Percentiles rank a stretch among this genome's conserved stretches.
phyloP scores from a whole-genome alignment of 768 basidiomycete species.

The Psilocybe subaeruginosa region DNA sequence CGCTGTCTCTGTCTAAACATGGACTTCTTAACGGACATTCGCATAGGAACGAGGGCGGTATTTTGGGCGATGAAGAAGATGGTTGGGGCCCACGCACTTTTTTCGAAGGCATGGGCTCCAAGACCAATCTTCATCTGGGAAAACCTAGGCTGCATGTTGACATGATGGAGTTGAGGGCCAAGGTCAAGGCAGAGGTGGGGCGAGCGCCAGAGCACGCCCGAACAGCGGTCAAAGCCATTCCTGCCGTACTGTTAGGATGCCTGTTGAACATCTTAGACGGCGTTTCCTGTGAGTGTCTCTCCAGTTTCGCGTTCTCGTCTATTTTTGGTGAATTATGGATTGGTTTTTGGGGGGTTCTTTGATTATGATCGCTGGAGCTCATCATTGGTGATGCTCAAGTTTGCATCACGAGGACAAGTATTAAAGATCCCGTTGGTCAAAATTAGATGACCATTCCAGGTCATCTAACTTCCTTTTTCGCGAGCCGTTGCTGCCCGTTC shows the following conservation, averaged over 20 bases:
- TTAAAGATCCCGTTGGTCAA: background rate
- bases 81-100: slow-evolving; percentile 15
- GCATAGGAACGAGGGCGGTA: background rate
- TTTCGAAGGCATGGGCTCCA: background rate
- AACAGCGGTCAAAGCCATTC: slow-evolving; percentile 54
- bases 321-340: background rate
- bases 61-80: slow-evolving; percentile 13
- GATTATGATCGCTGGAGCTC: background rate
- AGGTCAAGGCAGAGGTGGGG: slow-evolving; percentile 6
- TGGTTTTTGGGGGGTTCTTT: background rate
- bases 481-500: background rate
- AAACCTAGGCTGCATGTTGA: slow-evolving; percentile 9
- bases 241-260: slow-evolving; percentile 83
- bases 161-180: slow-evolving; percentile 7
- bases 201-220: slow-evolving; percentile 23
- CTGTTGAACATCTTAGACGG: slow-evolving; percentile 93
- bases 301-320: background rate
- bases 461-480: slow-evolving; percentile 17
- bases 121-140: background rate
- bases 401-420: background rate
- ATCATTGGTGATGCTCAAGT: background rate
- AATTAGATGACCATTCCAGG: slow-evolving; percentile 8
- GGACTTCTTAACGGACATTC: background rate
- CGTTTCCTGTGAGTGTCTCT: slow-evolving; percentile 71
- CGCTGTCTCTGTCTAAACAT: background rate